These are phyloP conservation scores for Glarea lozoyensis DNA, from an alignment of 495 filamentous ascomycete species.

Conservation along the genomic window DNA sequence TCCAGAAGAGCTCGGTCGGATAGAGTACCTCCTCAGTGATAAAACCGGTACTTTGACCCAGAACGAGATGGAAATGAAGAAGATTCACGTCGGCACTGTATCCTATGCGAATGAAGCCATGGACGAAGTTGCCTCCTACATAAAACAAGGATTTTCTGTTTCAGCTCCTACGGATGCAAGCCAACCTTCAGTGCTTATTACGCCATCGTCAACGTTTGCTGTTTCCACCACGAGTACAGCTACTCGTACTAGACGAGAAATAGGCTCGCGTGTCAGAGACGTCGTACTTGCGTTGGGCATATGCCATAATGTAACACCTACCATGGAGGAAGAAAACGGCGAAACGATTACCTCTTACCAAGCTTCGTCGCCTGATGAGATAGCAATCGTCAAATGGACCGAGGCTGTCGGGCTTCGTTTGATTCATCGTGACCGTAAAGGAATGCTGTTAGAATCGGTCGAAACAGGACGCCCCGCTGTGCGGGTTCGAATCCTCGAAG, in stretches of 20 bases:
- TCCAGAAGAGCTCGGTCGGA: slow-evolving; percentile 88
- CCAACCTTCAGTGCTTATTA: slow-evolving; percentile 43
- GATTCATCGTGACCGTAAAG: slow-evolving; percentile 75
- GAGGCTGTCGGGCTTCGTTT: slow-evolving; percentile 86
- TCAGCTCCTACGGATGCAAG: slow-evolving; percentile 23
- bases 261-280: slow-evolving; percentile 85
- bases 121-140: slow-evolving; percentile 87
- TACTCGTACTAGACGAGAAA: slow-evolving; percentile 82
- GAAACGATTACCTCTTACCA: slow-evolving; percentile 78
- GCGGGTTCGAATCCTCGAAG: slow-evolving; percentile 80
- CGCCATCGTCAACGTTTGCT: slow-evolving; percentile 60
- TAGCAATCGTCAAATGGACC: slow-evolving; percentile 94
- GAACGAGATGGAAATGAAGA: slow-evolving; percentile 98
- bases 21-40: slow-evolving; percentile 94
- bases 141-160: slow-evolving; percentile 68
- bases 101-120: slow-evolving; percentile 97
- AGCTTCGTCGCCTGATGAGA: slow-evolving; percentile 94
- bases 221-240: slow-evolving; percentile 48
- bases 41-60: slow-evolving; percentile 97
- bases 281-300: slow-evolving; percentile 84
- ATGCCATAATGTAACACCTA: slow-evolving; percentile 97
- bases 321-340: slow-evolving; percentile 73
- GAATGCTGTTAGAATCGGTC: slow-evolving; percentile 72
- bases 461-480: slow-evolving; percentile 69
- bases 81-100: slow-evolving; percentile 95